Evolutionary conservation across 805 yeast genomes (phyloP), one percentile per base, ranked within the genome.

Genomic region (Teunomyces lycoperdinae): DNA sequence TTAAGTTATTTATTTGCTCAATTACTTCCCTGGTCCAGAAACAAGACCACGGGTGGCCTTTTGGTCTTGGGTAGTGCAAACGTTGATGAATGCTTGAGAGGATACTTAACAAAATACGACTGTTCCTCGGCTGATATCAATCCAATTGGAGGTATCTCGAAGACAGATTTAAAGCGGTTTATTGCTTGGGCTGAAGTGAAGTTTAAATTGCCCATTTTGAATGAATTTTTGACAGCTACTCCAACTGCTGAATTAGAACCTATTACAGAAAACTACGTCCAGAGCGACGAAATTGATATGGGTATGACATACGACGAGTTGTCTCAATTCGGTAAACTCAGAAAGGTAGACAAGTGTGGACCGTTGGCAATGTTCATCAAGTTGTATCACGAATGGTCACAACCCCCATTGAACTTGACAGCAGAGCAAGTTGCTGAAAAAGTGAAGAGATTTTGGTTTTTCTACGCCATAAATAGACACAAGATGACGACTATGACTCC

Each of bases 171-270:
- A 63, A 90, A 89, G 63, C 75, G 79, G 45, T 94, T 95, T 59
- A 94, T 94, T 45, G 80, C 75, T 2, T 94, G 89, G 80, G 89
- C 97, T 0, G 76, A 81, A 29, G 63, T 60, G 5, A 73, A 79
- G 46, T 92, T 86, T 62, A 77, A 87, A 1, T 63, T 92, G 60
- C 96, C 97, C 3, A 78, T 94, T 17, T 72, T 94, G 54, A 69
- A 77, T 39, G 86, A 83, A 7, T 94, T 95, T 63, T 73, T 94
- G 42, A 82, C 79, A 56, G 99, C 99, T 0, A 86, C 94, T 0
- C 99, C 99, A 28, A 92, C 99, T 0, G 99, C 99, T 0, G 99
- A 94, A 64, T 78, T 94, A 44, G 99, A 94, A 61, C 99, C 99
- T 31, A 92, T 89, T 46, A 94, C 99, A 0, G 84, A 86, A 54